Evolutionary conservation across 192 early-diverging fungal genomes (phyloP).

Genomic region (Mortierella alpina): DNA sequence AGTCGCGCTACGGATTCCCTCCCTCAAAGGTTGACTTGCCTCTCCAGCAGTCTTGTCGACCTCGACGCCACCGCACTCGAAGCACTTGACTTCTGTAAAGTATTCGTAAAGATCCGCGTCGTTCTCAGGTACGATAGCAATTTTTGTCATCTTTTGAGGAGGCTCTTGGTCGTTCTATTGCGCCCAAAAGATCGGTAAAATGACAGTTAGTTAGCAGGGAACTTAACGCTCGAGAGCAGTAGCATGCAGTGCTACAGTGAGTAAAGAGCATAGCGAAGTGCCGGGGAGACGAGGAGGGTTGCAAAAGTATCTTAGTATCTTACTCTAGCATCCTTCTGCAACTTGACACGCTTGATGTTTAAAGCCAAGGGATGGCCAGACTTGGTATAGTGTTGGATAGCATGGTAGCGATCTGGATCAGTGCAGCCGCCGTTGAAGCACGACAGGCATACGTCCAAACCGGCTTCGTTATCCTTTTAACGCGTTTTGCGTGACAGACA

Average conservation of each 20-base stretch:
- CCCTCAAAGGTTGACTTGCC: constrained; percentile 45
- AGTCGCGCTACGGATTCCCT: background rate
- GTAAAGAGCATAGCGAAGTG: too few relatives aligned
- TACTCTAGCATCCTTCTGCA: constrained; percentile 62
- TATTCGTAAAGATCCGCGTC: constrained; percentile 82
- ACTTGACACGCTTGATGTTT: constrained; percentile 81
- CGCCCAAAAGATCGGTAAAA: background rate
- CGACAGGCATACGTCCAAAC: constrained; percentile 92
- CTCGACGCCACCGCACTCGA: constrained; percentile 75
- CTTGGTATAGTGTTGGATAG: constrained; percentile 78
- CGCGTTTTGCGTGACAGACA: background rate
- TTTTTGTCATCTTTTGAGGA: constrained; percentile 94
- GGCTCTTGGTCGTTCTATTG: constrained; percentile 62
- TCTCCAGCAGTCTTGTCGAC: constrained; percentile 65
- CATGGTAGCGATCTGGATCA: constrained; percentile 74
- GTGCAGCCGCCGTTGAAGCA: constrained; percentile 96
- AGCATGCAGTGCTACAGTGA: too few relatives aligned
- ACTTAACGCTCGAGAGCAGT: background rate
- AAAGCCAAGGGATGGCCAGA: constrained; percentile 81
- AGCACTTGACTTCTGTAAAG: constrained; percentile 81
- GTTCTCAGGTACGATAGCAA: constrained; percentile 84
- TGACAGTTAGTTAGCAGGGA: background rate
- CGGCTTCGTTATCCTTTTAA: constrained; percentile 73
- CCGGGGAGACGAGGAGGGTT: background rate
- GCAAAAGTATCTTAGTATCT: constrained; percentile 9